A percentile compares a stretch with the other conserved stretches of the same genome.
Conservation (phyloP, 2,329 filamentous ascomycete genomes). For the Escovopsis sp. region DNA sequence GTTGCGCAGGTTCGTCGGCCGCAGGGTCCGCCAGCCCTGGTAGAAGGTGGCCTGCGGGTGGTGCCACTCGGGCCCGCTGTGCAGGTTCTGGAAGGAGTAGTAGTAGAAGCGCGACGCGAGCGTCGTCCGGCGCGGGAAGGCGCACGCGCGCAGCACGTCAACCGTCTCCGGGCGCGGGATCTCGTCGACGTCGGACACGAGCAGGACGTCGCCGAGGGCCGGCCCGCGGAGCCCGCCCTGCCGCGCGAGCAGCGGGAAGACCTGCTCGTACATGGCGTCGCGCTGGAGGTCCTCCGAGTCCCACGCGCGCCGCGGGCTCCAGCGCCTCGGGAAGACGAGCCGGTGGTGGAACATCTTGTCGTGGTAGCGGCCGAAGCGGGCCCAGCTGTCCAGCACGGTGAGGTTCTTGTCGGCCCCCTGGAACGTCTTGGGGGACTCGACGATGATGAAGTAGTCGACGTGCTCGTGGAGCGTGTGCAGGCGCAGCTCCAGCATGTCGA, state of each 20-base stretch:
- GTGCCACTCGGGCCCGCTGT: slow-evolving; percentile 28
- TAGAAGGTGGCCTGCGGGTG: slow-evolving; percentile 48
- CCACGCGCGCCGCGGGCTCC: slow-evolving; percentile 27
- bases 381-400: slow-evolving; percentile 35
- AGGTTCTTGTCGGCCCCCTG: slow-evolving; percentile 41
- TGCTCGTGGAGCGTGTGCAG: slow-evolving; percentile 40
- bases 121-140: slow-evolving; percentile 37
- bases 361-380: slow-evolving; percentile 35
- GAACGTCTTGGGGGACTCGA: slow-evolving; percentile 45
- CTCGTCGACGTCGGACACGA: slow-evolving; percentile 48
- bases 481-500: slow-evolving; percentile 52
- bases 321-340: slow-evolving; percentile 29
- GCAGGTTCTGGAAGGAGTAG: slow-evolving; percentile 41
- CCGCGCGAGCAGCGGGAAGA: slow-evolving; percentile 35
- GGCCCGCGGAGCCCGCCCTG: slow-evolving; percentile 29
- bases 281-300: slow-evolving; percentile 38
- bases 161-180: slow-evolving; percentile 38
- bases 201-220: slow-evolving; percentile 35
- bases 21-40: slow-evolving; percentile 28
- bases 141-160: slow-evolving; percentile 32
- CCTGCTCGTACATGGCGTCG: slow-evolving; percentile 43
- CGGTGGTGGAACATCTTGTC: slow-evolving; percentile 47
- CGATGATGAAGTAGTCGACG: slow-evolving; percentile 51
- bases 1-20: slow-evolving; percentile 38
- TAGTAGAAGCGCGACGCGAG: slow-evolving; percentile 39